Percentiles rank a stretch among this genome's conserved stretches.
phyloP scores from a whole-genome alignment of 495 filamentous ascomycete genomes.

The Rhypophila decipiens region DNA sequence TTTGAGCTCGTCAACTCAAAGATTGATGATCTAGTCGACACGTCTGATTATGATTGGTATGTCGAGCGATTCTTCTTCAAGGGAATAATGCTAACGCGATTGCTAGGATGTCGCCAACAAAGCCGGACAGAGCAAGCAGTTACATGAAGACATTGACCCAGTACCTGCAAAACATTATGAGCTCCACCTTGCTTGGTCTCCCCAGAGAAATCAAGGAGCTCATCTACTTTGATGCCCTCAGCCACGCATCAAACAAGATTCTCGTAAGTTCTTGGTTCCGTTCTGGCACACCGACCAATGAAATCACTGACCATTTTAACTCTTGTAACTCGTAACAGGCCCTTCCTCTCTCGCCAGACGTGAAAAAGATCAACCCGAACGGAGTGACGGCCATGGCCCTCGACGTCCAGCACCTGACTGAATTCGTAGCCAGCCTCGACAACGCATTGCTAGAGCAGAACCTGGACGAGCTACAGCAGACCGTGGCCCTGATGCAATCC shows the following conservation, averaged over 20 bases:
- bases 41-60: constrained; percentile 92
- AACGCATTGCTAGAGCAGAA: constrained; percentile 76
- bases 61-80: constrained; percentile 4
- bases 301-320: not conserved
- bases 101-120: constrained; percentile 57
- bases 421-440: constrained; percentile 77
- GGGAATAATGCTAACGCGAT: not conserved
- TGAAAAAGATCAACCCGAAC: constrained; percentile 79
- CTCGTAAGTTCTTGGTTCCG: constrained; percentile 44
- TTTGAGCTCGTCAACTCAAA: constrained; percentile 99
- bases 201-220: constrained; percentile 93
- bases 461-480: constrained; percentile 89
- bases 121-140: constrained; percentile 65
- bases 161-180: constrained; percentile 96
- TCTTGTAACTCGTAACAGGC: constrained; percentile 45
- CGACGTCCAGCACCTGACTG: constrained; percentile 74
- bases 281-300: no score
- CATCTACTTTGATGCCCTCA: constrained; percentile 94
- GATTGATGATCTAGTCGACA: constrained; percentile 95
- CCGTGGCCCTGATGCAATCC: constrained; percentile 72
- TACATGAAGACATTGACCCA: constrained; percentile 92
- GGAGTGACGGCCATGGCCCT: constrained; percentile 73
- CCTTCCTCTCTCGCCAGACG: constrained; percentile 73
- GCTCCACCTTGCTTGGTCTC: constrained; percentile 80
- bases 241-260: constrained; percentile 82